Base-by-base conservation (phyloP, 1,139 yeast genomes). In the Suhomyces anneliseae region DNA sequence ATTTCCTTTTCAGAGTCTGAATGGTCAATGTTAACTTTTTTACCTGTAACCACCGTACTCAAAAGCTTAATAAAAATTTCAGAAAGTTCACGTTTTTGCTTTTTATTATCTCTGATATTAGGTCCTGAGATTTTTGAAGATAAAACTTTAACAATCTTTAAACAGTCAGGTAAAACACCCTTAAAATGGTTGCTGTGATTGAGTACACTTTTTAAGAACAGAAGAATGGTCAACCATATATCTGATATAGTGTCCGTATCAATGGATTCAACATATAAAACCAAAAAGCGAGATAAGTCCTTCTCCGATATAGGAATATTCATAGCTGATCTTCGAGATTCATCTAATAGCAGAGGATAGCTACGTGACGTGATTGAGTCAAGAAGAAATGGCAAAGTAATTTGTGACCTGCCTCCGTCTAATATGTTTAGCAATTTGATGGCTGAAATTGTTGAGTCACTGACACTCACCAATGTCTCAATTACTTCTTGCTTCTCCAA, bases 351-450 rank as follows among this genome's bases (percentile, higher is more conserved):
- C 40, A 60, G 66, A 0, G 77, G 72, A 34, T 62, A 60, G 43
- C 72, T 64, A 48, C 74, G 59, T 6, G 69, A 56, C 12, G 72
- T 65, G 26, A 88, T 70, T 0, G 89, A 76, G 49, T 79, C 74
- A 51, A 88, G 68, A 8, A 90, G 65, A 53, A 79, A 76, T 0
- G 96, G 95, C 19, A 90, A 70, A 0, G 96, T 87, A 5, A 82
- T 59, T 49, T 85, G 89, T 0, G 96, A 87, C 52, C 89, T 80
- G 3, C 96, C 87, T 0, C 95, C 95, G 66, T 92, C 97, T 42
- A 93, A 70, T 8, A 88, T 84, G 62, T 87, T 90, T 27, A 87
- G 66, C 4, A 89, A 59, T 54, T 85, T 86, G 54, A 58, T 64
- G 46, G 56, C 61, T 49, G 57, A 44, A 11, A 47, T 60, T 11